Evolutionary conservation across 2,329 filamentous ascomycete genomes (phyloP).

Genomic region (Pezicula carpinea): DNA sequence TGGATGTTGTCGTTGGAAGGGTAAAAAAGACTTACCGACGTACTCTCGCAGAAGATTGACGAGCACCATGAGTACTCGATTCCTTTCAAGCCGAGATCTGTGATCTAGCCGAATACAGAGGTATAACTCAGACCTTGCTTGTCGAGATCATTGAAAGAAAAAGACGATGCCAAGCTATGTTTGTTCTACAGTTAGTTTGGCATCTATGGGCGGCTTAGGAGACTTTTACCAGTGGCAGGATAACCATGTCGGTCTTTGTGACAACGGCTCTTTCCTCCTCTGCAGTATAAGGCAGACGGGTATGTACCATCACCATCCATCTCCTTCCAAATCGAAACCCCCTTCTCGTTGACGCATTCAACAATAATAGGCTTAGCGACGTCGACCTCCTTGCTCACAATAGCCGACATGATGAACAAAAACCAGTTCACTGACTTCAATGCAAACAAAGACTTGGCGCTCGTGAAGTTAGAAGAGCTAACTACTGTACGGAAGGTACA

Average conservation of each 20-base stretch:
- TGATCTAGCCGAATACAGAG: slow-evolving; percentile 40
- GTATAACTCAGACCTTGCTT: slow-evolving; percentile 47
- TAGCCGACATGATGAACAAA: not conserved
- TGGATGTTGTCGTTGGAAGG: slow-evolving; percentile 24
- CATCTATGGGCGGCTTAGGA: not conserved
- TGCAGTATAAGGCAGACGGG: slow-evolving; percentile 14
- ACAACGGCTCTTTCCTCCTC: slow-evolving; percentile 30
- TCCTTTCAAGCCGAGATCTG: slow-evolving; percentile 39
- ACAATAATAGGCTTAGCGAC: not conserved
- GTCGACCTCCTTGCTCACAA: not conserved
- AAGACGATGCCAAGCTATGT: slow-evolving; percentile 37
- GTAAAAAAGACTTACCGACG: slow-evolving; percentile 24
- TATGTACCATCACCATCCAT: not conserved
- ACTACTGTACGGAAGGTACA: too few relatives aligned
- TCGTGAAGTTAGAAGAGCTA: too few relatives aligned
- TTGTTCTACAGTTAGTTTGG: not conserved
- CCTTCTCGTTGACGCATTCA: not conserved
- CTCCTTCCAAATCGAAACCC: not conserved
- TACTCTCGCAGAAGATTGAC: slow-evolving; percentile 43
- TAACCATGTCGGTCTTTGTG: slow-evolving; percentile 30
- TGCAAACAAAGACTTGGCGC: too few relatives aligned
- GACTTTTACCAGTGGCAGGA: slow-evolving; percentile 26
- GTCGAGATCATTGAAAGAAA: slow-evolving; percentile 40
- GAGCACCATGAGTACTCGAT: slow-evolving; percentile 45
- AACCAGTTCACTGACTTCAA: too few relatives aligned